Conservation (phyloP, 2,329 filamentous ascomycete species). For the Colletotrichum horii region DNA sequence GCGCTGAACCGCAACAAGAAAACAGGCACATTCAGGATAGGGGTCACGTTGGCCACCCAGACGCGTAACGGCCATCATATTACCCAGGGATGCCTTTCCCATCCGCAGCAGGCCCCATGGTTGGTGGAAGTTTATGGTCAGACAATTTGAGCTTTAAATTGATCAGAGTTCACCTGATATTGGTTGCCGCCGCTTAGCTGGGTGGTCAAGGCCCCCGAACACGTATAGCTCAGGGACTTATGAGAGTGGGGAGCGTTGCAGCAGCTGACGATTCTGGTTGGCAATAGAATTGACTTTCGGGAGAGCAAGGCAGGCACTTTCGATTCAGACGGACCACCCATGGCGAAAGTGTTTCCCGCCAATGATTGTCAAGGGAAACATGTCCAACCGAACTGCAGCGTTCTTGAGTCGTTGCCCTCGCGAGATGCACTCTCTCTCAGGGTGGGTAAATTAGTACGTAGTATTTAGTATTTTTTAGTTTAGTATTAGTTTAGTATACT, state of each 20-base stretch:
- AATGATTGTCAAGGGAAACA: not conserved
- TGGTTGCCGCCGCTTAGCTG: not conserved
- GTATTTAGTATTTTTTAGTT: too few relatives aligned
- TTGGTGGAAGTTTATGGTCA: slow-evolving; percentile 19
- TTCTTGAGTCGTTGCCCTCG: not conserved
- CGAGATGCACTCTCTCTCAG: not conserved
- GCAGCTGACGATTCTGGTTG: not conserved
- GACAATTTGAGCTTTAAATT: slow-evolving; percentile 6
- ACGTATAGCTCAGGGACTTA: not conserved
- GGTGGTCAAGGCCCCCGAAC: not conserved
- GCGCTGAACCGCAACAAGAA: not conserved
- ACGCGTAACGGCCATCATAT: not conserved
- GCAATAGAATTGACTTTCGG: slow-evolving; percentile 8
- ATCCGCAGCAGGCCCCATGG: not conserved
- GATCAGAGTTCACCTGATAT: slow-evolving; percentile 2
- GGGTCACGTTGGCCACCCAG: not conserved
- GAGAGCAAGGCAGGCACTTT: not conserved
- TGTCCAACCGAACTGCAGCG: not conserved
- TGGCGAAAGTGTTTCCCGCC: not conserved
- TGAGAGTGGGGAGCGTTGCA: not conserved
- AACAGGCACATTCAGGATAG: not conserved
- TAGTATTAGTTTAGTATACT: too few relatives aligned
- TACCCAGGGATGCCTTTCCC: not conserved
- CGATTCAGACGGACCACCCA: not conserved
- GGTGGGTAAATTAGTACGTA: too few relatives aligned